Percentiles rank a stretch among this genome's conserved stretches.
These are phyloP conservation scores for Excoecaria cochinchinensis DNA, from an alignment of 345 rosid genomes.

Conservation along the genomic window DNA sequence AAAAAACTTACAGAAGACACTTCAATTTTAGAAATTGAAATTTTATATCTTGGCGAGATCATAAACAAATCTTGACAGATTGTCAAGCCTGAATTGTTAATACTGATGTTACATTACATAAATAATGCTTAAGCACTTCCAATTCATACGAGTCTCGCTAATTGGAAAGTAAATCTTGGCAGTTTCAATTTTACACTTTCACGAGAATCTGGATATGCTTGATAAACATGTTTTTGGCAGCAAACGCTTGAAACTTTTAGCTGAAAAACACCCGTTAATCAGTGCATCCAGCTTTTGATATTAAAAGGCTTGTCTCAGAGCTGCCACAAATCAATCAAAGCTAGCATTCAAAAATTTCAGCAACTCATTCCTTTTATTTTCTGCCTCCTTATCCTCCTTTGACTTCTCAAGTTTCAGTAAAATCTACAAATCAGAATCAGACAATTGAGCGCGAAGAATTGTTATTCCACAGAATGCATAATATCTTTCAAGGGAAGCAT, in stretches of 20 bases:
- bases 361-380: constrained; percentile 80
- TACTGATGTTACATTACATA: too few species aligned
- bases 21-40: too few species aligned
- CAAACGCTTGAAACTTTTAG: neutral
- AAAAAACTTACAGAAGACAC: too few species aligned
- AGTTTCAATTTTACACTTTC: too few species aligned
- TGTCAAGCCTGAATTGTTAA: too few species aligned
- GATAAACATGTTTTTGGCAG: neutral
- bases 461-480: neutral
- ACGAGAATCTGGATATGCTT: too few species aligned
- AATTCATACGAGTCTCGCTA: too few species aligned
- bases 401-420: constrained; percentile 87
- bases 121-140: too few species aligned
- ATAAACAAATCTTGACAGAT: too few species aligned
- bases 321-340: constrained; percentile 59
- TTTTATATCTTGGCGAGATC: too few species aligned
- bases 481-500: neutral
- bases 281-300: too few species aligned
- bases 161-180: too few species aligned
- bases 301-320: neutral
- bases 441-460: neutral
- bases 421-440: constrained; percentile 48
- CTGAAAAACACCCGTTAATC: neutral
- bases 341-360: constrained; percentile 96
- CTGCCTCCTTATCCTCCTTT: constrained; percentile 93